Base-by-base conservation (phyloP, 139 green algal species). In the Chlorella sp. region DNA sequence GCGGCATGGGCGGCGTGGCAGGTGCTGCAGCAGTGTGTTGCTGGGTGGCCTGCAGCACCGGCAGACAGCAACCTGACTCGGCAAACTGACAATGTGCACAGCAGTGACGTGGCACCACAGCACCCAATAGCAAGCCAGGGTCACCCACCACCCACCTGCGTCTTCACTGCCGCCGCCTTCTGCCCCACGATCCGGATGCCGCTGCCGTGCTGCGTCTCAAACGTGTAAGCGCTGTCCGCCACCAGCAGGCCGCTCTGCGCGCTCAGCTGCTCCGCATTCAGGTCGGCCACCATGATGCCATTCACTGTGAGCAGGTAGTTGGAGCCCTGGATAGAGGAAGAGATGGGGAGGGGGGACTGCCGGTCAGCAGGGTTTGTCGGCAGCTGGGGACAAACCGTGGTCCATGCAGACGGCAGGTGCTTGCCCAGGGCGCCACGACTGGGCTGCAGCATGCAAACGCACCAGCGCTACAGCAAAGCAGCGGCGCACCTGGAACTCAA, bases 131-230 rank as follows among this genome's bases (percentile, higher is more conserved):
- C 46, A 54, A 54, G 7, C 7, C 7, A 54, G 7, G 8, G 11
- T 17, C 46, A 11, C 46, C 11, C 11, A 11, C 46, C 7, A 16
- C 51, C 51, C 51, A 60, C 51, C 51, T 60, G 94, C 30, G 92
- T 95, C 30, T 88, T 86, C 28, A 90, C 85, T 68, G 93, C 91
- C 73, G 43, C 32, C 70, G 77, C 51, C 51, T 60, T 60, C 88
- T 98, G 95, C n/a, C 94, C 94, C 6, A 72, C 79, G 34, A 98
- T 91, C 80, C 96, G 97, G 73, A 98, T 87, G 19, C 84, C 86
- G 51, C 79, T 79, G 24, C 73, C 84, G 46, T 70, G 77, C n/a
- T 26, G 24, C 11, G 86, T 70, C n/a, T 90, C 89, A 79, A 96
- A 98, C 28, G 95, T 90, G 80, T 95, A 94, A 36, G 88, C 87